Evolutionary conservation across 169 alveolate species (phyloP), one percentile per base, ranked within the genome.

Genomic region (Babesia divergens): DNA sequence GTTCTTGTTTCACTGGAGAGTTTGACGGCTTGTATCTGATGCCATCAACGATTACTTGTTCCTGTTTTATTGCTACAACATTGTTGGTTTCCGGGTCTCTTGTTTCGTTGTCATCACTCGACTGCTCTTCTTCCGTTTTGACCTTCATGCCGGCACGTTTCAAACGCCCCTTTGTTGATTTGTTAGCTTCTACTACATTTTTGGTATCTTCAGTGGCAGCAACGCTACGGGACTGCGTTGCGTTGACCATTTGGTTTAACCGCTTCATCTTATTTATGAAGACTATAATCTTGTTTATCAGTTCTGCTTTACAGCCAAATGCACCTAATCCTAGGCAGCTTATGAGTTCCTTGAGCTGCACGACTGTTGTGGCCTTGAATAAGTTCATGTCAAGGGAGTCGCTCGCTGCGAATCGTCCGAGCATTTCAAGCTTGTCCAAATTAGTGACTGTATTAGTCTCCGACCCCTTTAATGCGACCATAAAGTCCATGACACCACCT

Each of bases 261-360:
- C 35, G 72, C 6, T 35, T 44, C 46, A 62, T 6, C 47, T 62
- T 62, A 29, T 62, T 62, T 26, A 62, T 46, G 47, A 62, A 62
- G 47, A 62, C 56, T 5, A 62, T 62, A 2, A 62, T 47, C 59
- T 62, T 62, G 53, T 62, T 62, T 47, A 62, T 34, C 26, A 42
- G 34, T 44, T 62, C 60, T 7, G 59, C 50, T 37, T 62, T 62
- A 37, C 18, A 5, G 4, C 72, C 72, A 44, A 8, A 62, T 3
- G 60, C 26, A 6, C 43, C 35, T 9, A 62, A 37, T 2, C 72
- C 72, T 8, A 62, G 35, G 34, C n/a, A n/a, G 1, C 32, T 22
- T 0, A 62, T 26, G 4, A 46, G 38, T 6, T 44, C 58, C 32
- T 44, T 62, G 3, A 62, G 56, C 53, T 16, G 38, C 2, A 20